These are phyloP conservation scores for Xeromyces bisporus DNA, from an alignment of 495 filamentous ascomycete genomes.

Conservation along the genomic window DNA sequence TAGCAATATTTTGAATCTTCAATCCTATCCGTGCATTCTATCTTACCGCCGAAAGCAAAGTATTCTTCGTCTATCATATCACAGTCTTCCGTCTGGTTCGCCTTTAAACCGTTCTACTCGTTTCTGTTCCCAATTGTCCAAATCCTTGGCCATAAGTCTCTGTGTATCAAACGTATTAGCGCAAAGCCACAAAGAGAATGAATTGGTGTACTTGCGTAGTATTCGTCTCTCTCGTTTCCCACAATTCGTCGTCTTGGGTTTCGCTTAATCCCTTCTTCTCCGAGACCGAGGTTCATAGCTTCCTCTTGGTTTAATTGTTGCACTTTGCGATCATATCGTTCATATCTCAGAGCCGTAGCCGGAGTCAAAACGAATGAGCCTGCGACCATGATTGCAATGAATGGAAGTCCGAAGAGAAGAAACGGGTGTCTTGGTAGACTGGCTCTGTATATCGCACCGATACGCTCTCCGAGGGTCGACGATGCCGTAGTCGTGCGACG, in stretches of 20 bases:
- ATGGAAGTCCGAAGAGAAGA: conserved; percentile 87
- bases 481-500: conserved; percentile 29
- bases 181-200: not conserved
- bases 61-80: conserved; percentile 13
- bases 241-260: conserved; percentile 28
- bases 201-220: conserved; percentile 52
- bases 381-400: conserved; percentile 79
- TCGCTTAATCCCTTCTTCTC: conserved; percentile 29
- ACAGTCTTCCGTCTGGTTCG: conserved; percentile 74
- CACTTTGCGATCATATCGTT: conserved; percentile 76
- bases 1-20: too few species aligned
- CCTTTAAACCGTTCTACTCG: conserved; percentile 74
- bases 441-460: conserved; percentile 61
- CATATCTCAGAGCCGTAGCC: conserved; percentile 82
- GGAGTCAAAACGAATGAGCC: conserved; percentile 90
- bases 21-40: too few species aligned
- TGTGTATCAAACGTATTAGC: conserved; percentile 16
- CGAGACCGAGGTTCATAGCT: conserved; percentile 44
- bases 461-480: conserved; percentile 38
- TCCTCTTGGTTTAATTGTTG: conserved; percentile 69
- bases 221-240: conserved; percentile 68
- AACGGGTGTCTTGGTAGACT: conserved; percentile 63
- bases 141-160: conserved; percentile 77
- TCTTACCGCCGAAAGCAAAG: too few species aligned
- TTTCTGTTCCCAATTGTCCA: conserved; percentile 94